Base-by-base conservation (phyloP, 225 moss, liverwort and hornwort species). In the Straminergon stramineum region DNA sequence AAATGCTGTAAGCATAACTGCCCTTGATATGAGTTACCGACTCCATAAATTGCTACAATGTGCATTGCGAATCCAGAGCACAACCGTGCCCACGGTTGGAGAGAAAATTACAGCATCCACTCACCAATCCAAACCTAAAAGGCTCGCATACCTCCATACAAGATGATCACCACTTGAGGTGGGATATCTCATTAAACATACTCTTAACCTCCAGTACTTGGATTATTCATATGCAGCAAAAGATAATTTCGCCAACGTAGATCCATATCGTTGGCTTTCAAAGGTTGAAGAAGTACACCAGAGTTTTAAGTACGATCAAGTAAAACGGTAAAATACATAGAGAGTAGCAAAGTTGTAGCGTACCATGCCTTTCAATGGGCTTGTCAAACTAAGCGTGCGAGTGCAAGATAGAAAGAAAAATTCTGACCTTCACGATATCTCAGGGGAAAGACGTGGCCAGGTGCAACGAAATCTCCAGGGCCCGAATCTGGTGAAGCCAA, bases 361-460 rank as follows among this genome's bases (percentile, higher is more conserved):
- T 34, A 78, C 15, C 81, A 26, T 61, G 17, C n/a, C 62, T 39
- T 71, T 39, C 30, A 66, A 65, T 64, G 34, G 17, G 45, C 4
- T 70, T 28, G 63, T 64, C 56, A 60, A 69, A 74, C 22, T 35
- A 52, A 48, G 60, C 39, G 48, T 66, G n/a, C 62, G 75, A 91
- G 68, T 67, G 81, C 75, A 67, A 83, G 52, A 48, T 9, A 39
- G 31, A 63, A 10, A 70, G 23, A 80, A 70, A 83, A 66, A 24
- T 81, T 55, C 90, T 90, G 89, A 94, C 99, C 99, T 92, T 97
- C 96, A 61, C 97, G 92, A 75, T 95, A 96, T 88, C 97, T 95
- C 85, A 99, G 88, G 45, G 97, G 99, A 80, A 99, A 99, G 70
- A 97, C 92, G 89, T 99, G 99, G 65, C 99, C 99, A 82, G 99